Evolutionary conservation across 352 stramenopile species (phyloP).

Genomic region (Phytophthora nicotianae): DNA sequence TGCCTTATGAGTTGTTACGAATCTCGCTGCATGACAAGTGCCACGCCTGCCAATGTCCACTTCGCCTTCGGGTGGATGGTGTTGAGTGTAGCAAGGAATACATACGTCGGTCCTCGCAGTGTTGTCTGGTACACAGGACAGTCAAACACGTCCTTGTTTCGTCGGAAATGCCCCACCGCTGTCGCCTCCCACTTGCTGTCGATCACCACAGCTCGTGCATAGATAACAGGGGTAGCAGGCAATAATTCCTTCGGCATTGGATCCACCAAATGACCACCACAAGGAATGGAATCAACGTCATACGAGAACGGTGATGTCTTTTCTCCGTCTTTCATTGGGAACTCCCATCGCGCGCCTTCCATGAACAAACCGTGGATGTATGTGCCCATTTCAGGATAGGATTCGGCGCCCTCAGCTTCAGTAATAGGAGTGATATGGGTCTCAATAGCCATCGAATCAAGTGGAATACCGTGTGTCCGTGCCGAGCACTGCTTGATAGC

Average conservation of each 20-base stretch:
- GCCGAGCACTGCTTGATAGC: constrained; percentile 89
- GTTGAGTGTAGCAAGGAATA: constrained; percentile 96
- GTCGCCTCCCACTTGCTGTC: constrained; percentile 93
- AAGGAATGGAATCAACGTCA: constrained; percentile 87
- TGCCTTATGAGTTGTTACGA: constrained; percentile 41
- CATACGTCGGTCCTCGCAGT: constrained; percentile 94
- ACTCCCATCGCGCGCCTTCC: constrained; percentile 93
- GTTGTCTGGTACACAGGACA: constrained; percentile 97
- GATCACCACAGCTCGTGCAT: constrained; percentile 94
- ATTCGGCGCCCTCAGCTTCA: constrained; percentile 63
- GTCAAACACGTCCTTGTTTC: constrained; percentile 90
- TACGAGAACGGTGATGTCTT: constrained; percentile 82
- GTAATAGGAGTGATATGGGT: constrained; percentile 92
- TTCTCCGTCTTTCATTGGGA: constrained; percentile 69
- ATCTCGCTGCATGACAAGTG: constrained; percentile 94
- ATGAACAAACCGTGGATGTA: constrained; percentile 96
- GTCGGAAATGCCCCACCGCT: constrained; percentile 93
- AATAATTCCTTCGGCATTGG: constrained; percentile 94
- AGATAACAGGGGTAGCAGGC: constrained; percentile 88
- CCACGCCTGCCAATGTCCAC: constrained; percentile 94
- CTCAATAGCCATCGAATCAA: constrained; percentile 95
- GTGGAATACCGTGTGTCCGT: constrained; percentile 78
- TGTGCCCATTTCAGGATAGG: constrained; percentile 79
- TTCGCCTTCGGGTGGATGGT: constrained; percentile 84
- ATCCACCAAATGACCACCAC: constrained; percentile 87